Conservation (phyloP, 805 yeast genomes). For the Wickerhamomyces queroliae region DNA sequence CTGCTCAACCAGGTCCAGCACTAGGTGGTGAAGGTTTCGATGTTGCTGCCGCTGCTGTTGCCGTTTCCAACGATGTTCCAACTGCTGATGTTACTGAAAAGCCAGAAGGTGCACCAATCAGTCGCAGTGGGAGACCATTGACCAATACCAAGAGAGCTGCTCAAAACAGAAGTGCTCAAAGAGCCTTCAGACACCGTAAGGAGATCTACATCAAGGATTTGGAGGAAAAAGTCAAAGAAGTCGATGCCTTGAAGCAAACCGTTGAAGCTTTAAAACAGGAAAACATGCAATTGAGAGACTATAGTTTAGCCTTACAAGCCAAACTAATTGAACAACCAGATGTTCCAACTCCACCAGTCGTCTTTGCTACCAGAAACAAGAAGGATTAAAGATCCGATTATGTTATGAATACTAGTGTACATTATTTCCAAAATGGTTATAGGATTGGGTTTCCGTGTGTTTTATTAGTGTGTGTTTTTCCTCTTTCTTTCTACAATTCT, state of each 20-base stretch:
- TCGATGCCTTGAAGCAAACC: constrained; percentile 54
- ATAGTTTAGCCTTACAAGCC: constrained; percentile 63
- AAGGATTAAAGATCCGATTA: constrained; percentile 2
- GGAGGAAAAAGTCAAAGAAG: constrained; percentile 63
- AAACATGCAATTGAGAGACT: constrained; percentile 66
- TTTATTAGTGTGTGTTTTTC: no score
- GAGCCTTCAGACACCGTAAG: constrained; percentile 82
- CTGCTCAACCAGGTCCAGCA: constrained; percentile 5
- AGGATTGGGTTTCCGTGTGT: no score
- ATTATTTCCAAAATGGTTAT: background rate
- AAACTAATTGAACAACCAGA: constrained; percentile 48
- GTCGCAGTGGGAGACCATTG: constrained; percentile 31
- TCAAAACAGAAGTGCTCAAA: constrained; percentile 88
- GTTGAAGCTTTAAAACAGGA: constrained; percentile 66
- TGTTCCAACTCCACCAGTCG: constrained; percentile 34
- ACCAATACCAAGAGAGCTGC: constrained; percentile 79
- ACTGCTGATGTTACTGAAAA: background rate
- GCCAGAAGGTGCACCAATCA: constrained; percentile 8
- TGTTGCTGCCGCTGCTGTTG: constrained; percentile 33
- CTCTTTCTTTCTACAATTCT: no score
- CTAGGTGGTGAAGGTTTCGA: constrained; percentile 20
- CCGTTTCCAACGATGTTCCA: constrained; percentile 14
- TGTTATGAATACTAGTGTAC: background rate
- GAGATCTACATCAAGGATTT: constrained; percentile 77
- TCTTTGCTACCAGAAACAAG: constrained; percentile 18